Base-by-base conservation (phyloP, 176 grass and related monocot species). In the Rhynchospora tenuis region DNA sequence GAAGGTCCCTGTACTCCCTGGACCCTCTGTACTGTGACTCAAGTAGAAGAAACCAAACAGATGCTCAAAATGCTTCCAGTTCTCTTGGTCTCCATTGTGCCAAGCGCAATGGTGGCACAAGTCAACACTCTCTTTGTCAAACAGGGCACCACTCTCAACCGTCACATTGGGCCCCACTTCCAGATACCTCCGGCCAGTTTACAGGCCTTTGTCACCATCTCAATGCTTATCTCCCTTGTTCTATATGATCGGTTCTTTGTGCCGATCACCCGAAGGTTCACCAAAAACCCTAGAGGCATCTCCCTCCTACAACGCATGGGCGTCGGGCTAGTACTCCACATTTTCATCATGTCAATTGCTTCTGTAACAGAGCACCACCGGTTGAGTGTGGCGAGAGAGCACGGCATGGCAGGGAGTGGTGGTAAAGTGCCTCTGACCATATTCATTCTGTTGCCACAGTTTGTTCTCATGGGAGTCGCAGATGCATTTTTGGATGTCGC, bases 81-180 rank as follows among this genome's bases (percentile, higher is more conserved):
- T 64, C 87, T 98, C 17, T 24, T 76, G 16, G 73, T 91, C 45
- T 90, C 90, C 15, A 87, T 98, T 87, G 81, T 98, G n/a, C 92
- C 95, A 14, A 87, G 86, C 79, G 87, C 86, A 10, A 91, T 88
- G 89, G 29, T 88, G 42, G 95, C 95, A 33, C 95, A 94, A 86
- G 63, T 88, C 76, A 91, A 93, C 85, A 98, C 95, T 46, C 84
- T 98, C 72, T 98, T 98, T 79, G 92, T 98, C 52, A 98, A 98
- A 89, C 95, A 94, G 63, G 95, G 95, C 14, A 91, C 87, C 5
- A 98, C 92, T 38, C 95, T 98, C 22, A 60, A 98, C 26, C 90
- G 92, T 0, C 89, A 89, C 61, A 56, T 98, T 0, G 92, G 92
- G 11, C 45, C 48, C 0, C 48, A 79, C 70, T 97, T 97, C 85